These are phyloP conservation scores for Colletotrichum orbiculare DNA, from an alignment of 2,329 filamentous ascomycete species.

Conservation along the genomic window DNA sequence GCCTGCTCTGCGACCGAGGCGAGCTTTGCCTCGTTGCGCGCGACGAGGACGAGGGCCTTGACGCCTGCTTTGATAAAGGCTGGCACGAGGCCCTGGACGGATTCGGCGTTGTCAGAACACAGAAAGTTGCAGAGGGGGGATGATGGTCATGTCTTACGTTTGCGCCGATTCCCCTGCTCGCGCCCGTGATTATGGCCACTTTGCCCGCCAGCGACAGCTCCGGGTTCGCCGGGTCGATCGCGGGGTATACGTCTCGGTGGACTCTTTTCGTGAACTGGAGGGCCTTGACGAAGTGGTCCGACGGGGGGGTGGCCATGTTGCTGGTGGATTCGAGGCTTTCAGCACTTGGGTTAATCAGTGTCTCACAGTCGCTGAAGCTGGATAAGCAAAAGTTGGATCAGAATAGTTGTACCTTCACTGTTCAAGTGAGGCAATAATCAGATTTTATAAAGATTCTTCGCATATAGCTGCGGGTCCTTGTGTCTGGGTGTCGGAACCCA, in stretches of 20 bases:
- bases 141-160: background rate
- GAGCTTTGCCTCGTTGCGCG: constrained; percentile 49
- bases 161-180: constrained; percentile 68
- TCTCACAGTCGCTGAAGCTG: too few relatives aligned
- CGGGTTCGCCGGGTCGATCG: constrained; percentile 47
- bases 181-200: constrained; percentile 73
- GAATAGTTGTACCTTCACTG: too few relatives aligned
- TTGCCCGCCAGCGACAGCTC: constrained; percentile 51
- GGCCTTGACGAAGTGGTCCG: constrained; percentile 11
- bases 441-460: too few relatives aligned
- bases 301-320: constrained; percentile 1
- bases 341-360: too few relatives aligned
- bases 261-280: constrained; percentile 10
- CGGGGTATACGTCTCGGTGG: constrained; percentile 40
- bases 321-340: too few relatives aligned
- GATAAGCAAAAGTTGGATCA: too few relatives aligned
- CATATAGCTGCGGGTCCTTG: too few relatives aligned
- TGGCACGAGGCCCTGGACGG: constrained; percentile 35
- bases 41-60: constrained; percentile 41
- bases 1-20: constrained; percentile 47
- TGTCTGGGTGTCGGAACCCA: too few relatives aligned
- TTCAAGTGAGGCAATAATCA: too few relatives aligned
- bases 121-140: background rate
- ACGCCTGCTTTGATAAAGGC: constrained; percentile 38
- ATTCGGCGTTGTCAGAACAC: background rate